Percentiles rank a stretch among this genome's conserved stretches.
Conservation (phyloP, 192 early-diverging fungal species). For the Dissophora globulifera region DNA sequence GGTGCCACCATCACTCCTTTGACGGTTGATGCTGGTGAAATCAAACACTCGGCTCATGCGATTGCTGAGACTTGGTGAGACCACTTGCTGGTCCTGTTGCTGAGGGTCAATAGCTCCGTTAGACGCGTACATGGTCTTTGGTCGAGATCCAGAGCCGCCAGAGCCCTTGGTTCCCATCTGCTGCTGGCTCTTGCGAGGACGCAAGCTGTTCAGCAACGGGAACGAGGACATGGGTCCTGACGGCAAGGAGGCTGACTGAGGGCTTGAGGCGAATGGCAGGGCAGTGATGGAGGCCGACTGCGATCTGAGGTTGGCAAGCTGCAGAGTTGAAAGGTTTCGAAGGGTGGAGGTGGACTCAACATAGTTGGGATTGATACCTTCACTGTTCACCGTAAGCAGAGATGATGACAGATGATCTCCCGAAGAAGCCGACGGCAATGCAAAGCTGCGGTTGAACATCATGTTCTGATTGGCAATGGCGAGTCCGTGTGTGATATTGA, state of each 20-base stretch:
- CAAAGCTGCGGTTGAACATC: slow-evolving; percentile 46
- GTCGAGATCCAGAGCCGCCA: slow-evolving; percentile 1
- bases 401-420: slow-evolving; percentile 5
- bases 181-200: slow-evolving; percentile 47
- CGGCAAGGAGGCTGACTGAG: slow-evolving; percentile 4
- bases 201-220: slow-evolving; percentile 41
- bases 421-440: slow-evolving; percentile 16
- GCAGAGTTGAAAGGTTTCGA: slow-evolving; percentile 27
- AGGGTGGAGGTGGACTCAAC: slow-evolving; percentile 11
- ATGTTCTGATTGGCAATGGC: slow-evolving; percentile 45
- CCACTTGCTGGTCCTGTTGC: slow-evolving; percentile 7
- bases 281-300: slow-evolving; percentile 13
- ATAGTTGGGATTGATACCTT: slow-evolving; percentile 47
- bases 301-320: slow-evolving; percentile 8
- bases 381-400: slow-evolving; percentile 30
- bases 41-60: slow-evolving; percentile 49
- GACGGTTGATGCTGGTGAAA: slow-evolving; percentile 11
- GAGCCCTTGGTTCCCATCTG: slow-evolving; percentile 3
- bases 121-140: slow-evolving; percentile 32
- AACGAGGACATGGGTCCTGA: slow-evolving; percentile 34
- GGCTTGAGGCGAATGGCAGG: slow-evolving; percentile 22
- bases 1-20: not conserved
- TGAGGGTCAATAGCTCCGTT: not conserved
- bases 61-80: slow-evolving; percentile 16
- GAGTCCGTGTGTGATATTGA: slow-evolving; percentile 28